phyloP scores from a whole-genome alignment of 768 basidiomycete genomes.

The Gyrodon lividus region DNA sequence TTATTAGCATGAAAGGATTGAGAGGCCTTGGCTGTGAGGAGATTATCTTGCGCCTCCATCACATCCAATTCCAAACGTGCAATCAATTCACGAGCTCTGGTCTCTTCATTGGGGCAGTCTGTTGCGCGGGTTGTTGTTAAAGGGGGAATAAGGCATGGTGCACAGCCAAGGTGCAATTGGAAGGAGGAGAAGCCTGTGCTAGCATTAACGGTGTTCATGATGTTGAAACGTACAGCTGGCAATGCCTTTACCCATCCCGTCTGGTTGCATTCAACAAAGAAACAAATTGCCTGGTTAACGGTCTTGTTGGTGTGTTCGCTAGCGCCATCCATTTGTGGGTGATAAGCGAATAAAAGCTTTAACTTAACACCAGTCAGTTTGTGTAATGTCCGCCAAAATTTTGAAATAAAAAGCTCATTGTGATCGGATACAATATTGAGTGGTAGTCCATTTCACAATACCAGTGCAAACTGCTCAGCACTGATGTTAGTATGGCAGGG shows the following conservation, averaged over 20 bases:
- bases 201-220: background rate
- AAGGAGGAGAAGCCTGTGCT: background rate
- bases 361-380: slow-evolving; percentile 26
- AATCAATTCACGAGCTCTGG: no score
- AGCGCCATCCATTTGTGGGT: slow-evolving; percentile 37
- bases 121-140: no score
- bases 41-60: slow-evolving; percentile 21
- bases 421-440: slow-evolving; percentile 30
- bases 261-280: slow-evolving; percentile 23
- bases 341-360: slow-evolving; percentile 35
- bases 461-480: slow-evolving; percentile 24
- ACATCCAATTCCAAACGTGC: slow-evolving; percentile 8
- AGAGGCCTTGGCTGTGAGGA: slow-evolving; percentile 18
- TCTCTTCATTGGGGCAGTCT: no score
- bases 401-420: slow-evolving; percentile 33
- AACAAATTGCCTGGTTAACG: slow-evolving; percentile 26
- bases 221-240: no score
- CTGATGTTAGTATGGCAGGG: slow-evolving; percentile 7
- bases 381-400: slow-evolving; percentile 30
- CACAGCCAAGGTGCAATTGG: background rate
- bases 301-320: slow-evolving; percentile 37
- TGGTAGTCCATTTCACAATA: slow-evolving; percentile 35
- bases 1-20: slow-evolving; percentile 23
- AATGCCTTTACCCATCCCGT: background rate
- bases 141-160: no score